Evolutionary conservation across 176 grass and related monocot species (phyloP).

Genomic region (Stipa capillata): DNA sequence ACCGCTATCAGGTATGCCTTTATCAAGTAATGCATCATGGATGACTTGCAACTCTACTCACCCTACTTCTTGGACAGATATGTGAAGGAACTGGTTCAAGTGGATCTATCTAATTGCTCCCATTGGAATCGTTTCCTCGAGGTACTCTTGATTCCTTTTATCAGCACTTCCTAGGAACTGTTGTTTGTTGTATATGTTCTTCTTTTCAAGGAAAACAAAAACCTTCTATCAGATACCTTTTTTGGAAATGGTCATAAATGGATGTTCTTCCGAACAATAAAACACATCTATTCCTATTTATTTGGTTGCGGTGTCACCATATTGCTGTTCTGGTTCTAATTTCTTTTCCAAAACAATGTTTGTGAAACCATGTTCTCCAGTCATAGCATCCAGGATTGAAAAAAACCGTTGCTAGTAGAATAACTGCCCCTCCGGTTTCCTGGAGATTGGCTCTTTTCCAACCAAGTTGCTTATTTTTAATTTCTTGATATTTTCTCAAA

Average conservation of each 20-base stretch:
- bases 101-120: slow-evolving; percentile 75
- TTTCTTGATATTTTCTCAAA: background rate
- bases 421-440: background rate
- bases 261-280: background rate
- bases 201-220: background rate
- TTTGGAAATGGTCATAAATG: background rate
- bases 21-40: background rate
- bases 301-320: background rate
- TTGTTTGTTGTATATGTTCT: slow-evolving; percentile 10
- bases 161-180: background rate
- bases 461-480: background rate
- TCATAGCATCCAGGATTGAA: background rate
- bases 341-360: background rate
- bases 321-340: background rate
- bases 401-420: background rate
- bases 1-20: slow-evolving; percentile 68
- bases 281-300: background rate
- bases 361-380: background rate
- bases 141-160: slow-evolving; percentile 35
- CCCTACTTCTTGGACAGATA: slow-evolving; percentile 46
- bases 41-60: slow-evolving; percentile 18
- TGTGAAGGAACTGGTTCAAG: slow-evolving; percentile 73
- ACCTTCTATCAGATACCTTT: background rate
- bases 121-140: slow-evolving; percentile 97
- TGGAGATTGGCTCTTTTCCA: background rate